phyloP scores from a whole-genome alignment of 1,284 basidiomycete species.

The Amylostereum areolatum region DNA sequence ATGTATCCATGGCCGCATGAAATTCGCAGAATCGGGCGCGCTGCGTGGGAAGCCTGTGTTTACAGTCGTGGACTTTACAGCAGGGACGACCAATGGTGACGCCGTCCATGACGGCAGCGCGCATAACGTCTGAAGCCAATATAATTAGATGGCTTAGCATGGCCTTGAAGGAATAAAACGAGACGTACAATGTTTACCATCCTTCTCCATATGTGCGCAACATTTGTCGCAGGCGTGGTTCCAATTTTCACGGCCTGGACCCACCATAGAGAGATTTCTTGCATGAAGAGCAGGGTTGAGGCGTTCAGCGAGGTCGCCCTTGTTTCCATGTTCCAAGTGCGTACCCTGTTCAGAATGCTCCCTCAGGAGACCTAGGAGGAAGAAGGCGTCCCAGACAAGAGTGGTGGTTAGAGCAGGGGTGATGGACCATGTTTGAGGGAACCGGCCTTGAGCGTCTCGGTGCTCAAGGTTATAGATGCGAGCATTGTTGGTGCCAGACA shows the following conservation, averaged over 20 bases:
- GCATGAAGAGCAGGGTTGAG: neutral
- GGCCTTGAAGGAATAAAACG: no score
- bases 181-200: neutral
- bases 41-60: conserved; percentile 10
- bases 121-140: neutral
- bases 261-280: neutral
- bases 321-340: neutral
- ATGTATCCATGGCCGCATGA: conserved; percentile 7
- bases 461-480: neutral
- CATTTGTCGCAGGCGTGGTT: conserved; percentile 1
- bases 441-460: neutral
- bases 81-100: conserved; percentile 25
- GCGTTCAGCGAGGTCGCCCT: neutral
- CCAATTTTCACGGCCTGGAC: neutral
- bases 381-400: neutral
- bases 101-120: conserved; percentile 23
- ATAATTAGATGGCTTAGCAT: no score
- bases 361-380: neutral
- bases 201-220: neutral
- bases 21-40: conserved; percentile 14
- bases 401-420: neutral
- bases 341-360: neutral
- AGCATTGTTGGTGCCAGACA: neutral
- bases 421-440: neutral
- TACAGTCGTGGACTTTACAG: conserved; percentile 21